Conservation (phyloP, 1,139 yeast genomes). For the Zygosaccharomyces sapae region DNA sequence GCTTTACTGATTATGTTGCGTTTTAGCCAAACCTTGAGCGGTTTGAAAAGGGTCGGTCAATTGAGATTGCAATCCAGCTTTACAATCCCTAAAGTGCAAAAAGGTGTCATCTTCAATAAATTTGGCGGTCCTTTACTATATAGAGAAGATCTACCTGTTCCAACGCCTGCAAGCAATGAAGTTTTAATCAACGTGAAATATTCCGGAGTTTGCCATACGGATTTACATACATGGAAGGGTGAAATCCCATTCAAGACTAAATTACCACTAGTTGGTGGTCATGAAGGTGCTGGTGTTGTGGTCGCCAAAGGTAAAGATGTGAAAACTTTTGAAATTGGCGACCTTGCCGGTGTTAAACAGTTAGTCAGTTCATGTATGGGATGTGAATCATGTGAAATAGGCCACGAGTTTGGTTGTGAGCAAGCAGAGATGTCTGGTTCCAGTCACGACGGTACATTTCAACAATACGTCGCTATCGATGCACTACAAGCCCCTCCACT, state of each 20-base stretch:
- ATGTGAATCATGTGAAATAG: constrained; percentile 64
- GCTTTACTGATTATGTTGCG: neutral
- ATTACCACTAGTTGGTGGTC: constrained; percentile 69
- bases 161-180: constrained; percentile 58
- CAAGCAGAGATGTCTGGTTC: constrained; percentile 68
- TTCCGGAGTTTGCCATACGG: constrained; percentile 70
- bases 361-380: constrained; percentile 65
- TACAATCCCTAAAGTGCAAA: constrained; percentile 53
- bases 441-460: constrained; percentile 78
- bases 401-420: constrained; percentile 64
- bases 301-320: constrained; percentile 68
- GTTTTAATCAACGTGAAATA: constrained; percentile 57
- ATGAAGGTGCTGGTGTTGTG: constrained; percentile 79
- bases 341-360: constrained; percentile 72
- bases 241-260: constrained; percentile 62
- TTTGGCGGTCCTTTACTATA: constrained; percentile 48
- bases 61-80: constrained; percentile 43
- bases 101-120: constrained; percentile 49
- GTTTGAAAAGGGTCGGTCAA: constrained; percentile 18
- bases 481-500: constrained; percentile 71
- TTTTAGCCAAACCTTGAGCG: constrained; percentile 1
- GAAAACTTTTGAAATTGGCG: constrained; percentile 64
- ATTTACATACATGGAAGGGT: constrained; percentile 68
- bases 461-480: constrained; percentile 75
- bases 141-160: constrained; percentile 55